Conservation (phyloP, 1,284 basidiomycete species). For the Cystobasidiaceae sp. region DNA sequence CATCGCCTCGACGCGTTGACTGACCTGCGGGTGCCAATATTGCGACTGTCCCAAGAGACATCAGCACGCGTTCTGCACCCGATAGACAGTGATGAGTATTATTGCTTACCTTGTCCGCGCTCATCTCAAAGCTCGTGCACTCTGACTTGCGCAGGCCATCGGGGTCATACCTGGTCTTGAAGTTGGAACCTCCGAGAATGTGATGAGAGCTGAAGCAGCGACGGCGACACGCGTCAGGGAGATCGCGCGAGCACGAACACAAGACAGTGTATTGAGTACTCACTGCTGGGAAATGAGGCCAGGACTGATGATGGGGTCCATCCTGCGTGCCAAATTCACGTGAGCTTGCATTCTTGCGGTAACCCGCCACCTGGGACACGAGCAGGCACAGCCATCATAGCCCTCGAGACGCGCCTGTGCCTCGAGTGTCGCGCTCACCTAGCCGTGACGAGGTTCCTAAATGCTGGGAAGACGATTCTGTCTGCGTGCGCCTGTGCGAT, state of each 20-base stretch:
- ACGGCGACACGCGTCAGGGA: no score
- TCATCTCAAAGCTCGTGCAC: not conserved
- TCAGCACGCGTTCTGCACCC: no score
- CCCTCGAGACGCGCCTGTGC: not conserved
- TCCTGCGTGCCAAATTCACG: not conserved
- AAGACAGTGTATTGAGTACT: no score
- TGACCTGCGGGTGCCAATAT: conserved; percentile 18
- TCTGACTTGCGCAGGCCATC: not conserved
- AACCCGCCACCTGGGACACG: no score
- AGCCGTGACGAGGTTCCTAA: conserved; percentile 5
- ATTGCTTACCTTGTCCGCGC: conserved; percentile 1
- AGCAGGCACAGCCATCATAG: not conserved
- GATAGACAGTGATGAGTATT: no score
- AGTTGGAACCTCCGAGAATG: not conserved
- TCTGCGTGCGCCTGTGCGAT: not conserved
- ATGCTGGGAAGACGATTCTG: conserved; percentile 4
- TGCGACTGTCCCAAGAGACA: conserved; percentile 13
- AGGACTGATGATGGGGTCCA: conserved; percentile 21
- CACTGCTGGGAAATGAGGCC: conserved; percentile 13
- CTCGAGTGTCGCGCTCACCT: not conserved
- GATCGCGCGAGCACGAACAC: no score
- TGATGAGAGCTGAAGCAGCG: not conserved
- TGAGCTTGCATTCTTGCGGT: no score
- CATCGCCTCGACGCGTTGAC: not conserved
- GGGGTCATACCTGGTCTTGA: conserved; percentile 10